Evolutionary conservation across 352 stramenopile genomes (phyloP).

Genomic region (Phytopythium sindhum): DNA sequence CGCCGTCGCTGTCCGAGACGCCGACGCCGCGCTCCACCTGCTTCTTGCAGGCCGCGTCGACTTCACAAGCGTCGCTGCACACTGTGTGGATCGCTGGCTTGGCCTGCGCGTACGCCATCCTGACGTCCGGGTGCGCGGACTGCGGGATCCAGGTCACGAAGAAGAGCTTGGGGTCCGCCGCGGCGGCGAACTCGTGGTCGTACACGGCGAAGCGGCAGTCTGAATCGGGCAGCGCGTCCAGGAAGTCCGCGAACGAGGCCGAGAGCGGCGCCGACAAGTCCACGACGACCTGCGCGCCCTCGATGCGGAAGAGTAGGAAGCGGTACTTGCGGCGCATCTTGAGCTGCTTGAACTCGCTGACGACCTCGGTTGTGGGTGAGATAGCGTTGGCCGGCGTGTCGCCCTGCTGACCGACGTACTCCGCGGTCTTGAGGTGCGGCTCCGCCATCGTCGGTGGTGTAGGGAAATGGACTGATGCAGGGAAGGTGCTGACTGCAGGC

Average conservation of each 20-base stretch:
- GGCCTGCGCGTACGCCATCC: constrained; percentile 86
- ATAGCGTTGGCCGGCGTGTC: constrained; percentile 72
- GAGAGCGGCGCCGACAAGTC: constrained; percentile 45
- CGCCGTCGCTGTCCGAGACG: constrained; percentile 80
- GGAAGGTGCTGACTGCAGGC: too few species aligned
- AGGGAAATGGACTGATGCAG: neutral
- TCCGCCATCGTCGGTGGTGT: constrained; percentile 41
- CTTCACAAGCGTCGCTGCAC: constrained; percentile 68
- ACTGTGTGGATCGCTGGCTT: constrained; percentile 72
- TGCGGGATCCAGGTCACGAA: constrained; percentile 84
- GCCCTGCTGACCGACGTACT: constrained; percentile 67
- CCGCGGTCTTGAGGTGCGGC: constrained; percentile 82
- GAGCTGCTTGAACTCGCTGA: constrained; percentile 75
- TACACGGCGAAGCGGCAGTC: constrained; percentile 87
- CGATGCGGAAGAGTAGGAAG: constrained; percentile 81
- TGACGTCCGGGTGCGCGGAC: constrained; percentile 67
- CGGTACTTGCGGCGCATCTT: constrained; percentile 86
- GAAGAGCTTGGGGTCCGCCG: constrained; percentile 78
- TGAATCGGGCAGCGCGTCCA: constrained; percentile 55
- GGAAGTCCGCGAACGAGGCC: constrained; percentile 56
- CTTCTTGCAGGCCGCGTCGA: constrained; percentile 71
- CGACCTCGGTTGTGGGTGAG: constrained; percentile 47
- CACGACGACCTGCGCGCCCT: constrained; percentile 59
- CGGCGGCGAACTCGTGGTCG: constrained; percentile 70
- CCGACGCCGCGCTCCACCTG: constrained; percentile 68